Percentiles rank a stretch among this genome's conserved stretches.
These are phyloP conservation scores for Plasmodium knowlesi DNA, from an alignment of 169 alveolate species.

Conservation along the genomic window DNA sequence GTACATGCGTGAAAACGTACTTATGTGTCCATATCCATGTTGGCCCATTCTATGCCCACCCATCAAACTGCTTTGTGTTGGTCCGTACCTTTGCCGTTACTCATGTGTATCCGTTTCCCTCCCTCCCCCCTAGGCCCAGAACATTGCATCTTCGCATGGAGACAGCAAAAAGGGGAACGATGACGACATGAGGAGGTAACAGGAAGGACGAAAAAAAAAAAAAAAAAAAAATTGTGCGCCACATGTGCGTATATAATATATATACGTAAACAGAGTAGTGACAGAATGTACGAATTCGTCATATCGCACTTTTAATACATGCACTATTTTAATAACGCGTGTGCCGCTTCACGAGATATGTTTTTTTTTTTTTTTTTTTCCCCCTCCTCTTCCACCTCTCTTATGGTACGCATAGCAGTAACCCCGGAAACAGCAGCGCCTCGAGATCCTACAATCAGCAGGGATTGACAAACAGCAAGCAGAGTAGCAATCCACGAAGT, in stretches of 20 bases:
- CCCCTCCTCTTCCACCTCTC: too few species aligned
- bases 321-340: not conserved
- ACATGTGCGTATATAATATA: not conserved
- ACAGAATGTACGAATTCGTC: not conserved
- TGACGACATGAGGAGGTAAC: conserved; percentile 17
- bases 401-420: not conserved
- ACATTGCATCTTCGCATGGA: not conserved
- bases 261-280: not conserved
- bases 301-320: not conserved
- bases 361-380: not conserved
- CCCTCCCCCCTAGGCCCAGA: conserved; percentile 9
- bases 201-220: not conserved
- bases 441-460: conserved; percentile 4
- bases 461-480: not conserved
- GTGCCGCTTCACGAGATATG: not conserved
- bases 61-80: not conserved
- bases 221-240: not conserved
- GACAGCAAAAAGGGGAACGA: conserved; percentile 35
- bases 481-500: conserved; percentile 1
- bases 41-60: not conserved
- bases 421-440: not conserved
- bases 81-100: not conserved
- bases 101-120: not conserved
- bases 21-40: not conserved
- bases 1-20: not conserved